phyloP scores from a whole-genome alignment of 1,139 yeast genomes.

The Casaregolazyma suthepensis region DNA sequence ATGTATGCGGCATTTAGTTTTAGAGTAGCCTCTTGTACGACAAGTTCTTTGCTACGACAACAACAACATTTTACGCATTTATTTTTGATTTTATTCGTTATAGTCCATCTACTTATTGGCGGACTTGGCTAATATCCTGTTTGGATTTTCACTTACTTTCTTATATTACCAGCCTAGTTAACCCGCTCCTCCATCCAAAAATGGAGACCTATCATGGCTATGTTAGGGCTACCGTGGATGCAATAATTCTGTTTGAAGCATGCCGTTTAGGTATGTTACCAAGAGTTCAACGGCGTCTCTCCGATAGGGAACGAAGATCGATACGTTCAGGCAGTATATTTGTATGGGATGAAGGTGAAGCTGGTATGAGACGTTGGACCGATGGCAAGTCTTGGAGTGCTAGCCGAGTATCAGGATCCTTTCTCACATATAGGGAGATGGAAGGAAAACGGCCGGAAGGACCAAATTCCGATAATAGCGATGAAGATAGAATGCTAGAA shows the following conservation, averaged over 20 bases:
- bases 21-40: not conserved
- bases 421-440: constrained; percentile 59
- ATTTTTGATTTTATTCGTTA: not conserved
- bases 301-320: constrained; percentile 47
- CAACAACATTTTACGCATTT: not conserved
- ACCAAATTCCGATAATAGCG: constrained; percentile 6
- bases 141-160: not conserved
- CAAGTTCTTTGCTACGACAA: not conserved
- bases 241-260: constrained; percentile 61
- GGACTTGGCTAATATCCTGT: not conserved
- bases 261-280: constrained; percentile 54
- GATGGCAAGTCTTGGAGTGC: constrained; percentile 70
- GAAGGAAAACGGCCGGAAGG: constrained; percentile 31
- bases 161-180: not conserved
- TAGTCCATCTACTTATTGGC: not conserved
- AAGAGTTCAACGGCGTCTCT: constrained; percentile 50
- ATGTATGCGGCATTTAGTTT: not conserved
- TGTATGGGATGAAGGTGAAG: constrained; percentile 65
- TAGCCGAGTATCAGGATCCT: constrained; percentile 60
- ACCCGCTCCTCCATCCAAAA: not conserved
- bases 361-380: constrained; percentile 73
- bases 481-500: constrained; percentile 16
- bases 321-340: constrained; percentile 56
- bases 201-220: constrained; percentile 59
- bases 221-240: constrained; percentile 53